A percentile compares a stretch with the other conserved stretches of the same genome.
Evolutionary conservation across 2,329 filamentous ascomycete genomes (phyloP).

Genomic region (Eutypa lata): DNA sequence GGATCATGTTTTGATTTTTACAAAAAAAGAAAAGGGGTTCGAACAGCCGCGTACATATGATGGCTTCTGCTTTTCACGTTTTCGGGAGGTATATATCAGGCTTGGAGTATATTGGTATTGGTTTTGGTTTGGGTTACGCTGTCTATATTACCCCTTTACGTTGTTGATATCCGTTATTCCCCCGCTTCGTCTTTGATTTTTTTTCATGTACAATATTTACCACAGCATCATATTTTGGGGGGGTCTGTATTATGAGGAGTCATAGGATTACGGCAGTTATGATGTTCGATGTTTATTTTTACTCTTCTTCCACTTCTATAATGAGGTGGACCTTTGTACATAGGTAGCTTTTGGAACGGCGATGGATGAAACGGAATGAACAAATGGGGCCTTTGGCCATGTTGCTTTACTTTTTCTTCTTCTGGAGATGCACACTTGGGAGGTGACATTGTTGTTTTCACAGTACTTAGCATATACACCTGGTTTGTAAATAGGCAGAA

Average conservation of each 20-base stretch:
- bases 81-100: neutral
- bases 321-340: too few species aligned
- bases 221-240: neutral
- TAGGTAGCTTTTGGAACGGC: neutral
- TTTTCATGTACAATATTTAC: slow-evolving; percentile 1
- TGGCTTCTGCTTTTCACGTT: neutral
- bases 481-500: neutral
- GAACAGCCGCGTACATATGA: neutral
- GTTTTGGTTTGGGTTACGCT: neutral
- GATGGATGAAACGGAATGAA: neutral
- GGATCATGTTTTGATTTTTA: slow-evolving; percentile 60
- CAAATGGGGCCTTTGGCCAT: neutral
- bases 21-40: neutral
- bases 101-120: neutral
- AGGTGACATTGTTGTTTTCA: neutral
- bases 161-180: neutral
- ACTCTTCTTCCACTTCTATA: too few species aligned
- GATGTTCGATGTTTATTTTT: neutral
- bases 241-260: neutral
- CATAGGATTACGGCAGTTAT: neutral
- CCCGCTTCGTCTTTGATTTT: neutral
- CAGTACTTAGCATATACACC: neutral
- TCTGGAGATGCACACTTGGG: neutral
- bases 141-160: neutral
- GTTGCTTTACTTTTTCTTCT: neutral